These are phyloP conservation scores for Cutaneotrichosporon dermatis DNA, from an alignment of 1,284 basidiomycete genomes.

Conservation along the genomic window DNA sequence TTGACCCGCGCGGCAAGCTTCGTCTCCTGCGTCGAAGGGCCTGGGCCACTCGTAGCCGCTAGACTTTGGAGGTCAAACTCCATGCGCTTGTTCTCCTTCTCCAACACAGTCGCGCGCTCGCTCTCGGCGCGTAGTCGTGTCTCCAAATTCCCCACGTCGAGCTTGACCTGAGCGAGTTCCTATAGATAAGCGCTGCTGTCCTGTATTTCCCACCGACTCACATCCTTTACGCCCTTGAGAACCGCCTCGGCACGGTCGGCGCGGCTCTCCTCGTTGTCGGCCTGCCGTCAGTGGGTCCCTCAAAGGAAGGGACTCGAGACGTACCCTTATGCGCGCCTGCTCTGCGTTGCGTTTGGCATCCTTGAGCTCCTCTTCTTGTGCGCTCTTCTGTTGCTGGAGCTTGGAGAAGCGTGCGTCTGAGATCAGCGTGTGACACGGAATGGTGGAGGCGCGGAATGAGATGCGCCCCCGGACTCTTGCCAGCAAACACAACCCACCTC, in stretches of 20 bases:
- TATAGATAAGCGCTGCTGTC: slow-evolving; percentile 5
- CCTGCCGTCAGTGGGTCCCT: slow-evolving; percentile 10
- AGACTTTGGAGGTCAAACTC: slow-evolving; percentile 28
- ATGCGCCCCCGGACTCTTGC: too few species aligned
- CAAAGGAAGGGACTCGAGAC: not conserved
- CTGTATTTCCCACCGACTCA: slow-evolving; percentile 11
- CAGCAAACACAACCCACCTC: not conserved
- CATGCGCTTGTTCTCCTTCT: slow-evolving; percentile 36
- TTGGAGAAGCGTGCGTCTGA: not conserved
- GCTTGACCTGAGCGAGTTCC: slow-evolving; percentile 34
- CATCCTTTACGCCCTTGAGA: slow-evolving; percentile 16
- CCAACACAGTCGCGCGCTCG: slow-evolving; percentile 29
- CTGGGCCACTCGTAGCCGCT: not conserved
- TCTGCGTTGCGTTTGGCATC: not conserved
- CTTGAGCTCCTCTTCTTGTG: not conserved
- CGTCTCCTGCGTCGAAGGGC: slow-evolving; percentile 6
- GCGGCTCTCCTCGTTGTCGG: not conserved
- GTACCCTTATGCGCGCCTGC: not conserved
- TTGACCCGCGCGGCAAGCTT: slow-evolving; percentile 26
- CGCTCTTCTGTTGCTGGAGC: slow-evolving; percentile 3
- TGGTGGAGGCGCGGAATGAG: not conserved
- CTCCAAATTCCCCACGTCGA: slow-evolving; percentile 43
- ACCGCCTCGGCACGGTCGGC: slow-evolving; percentile 23
- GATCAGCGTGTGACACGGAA: not conserved
- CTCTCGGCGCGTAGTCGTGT: slow-evolving; percentile 25